Base-by-base conservation (phyloP, 495 filamentous ascomycete genomes). In the Evernia prunastri region DNA sequence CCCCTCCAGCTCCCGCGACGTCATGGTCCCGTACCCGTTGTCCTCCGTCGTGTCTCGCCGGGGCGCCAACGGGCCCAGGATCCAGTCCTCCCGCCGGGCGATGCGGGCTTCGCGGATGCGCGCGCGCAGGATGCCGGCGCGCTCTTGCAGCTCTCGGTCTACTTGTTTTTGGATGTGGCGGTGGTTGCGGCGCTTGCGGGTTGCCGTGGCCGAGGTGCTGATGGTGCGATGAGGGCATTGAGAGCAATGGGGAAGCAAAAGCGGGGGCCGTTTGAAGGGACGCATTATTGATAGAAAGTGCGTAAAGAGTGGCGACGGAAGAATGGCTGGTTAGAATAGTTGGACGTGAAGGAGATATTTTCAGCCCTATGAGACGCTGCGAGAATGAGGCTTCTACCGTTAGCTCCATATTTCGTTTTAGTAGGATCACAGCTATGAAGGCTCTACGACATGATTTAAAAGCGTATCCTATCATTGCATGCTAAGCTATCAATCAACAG, bases 41-140 rank as follows among this genome's bases (percentile, higher is more conserved):
- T 75, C 68, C 59, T 86, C 83, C 40, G 83, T 74, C 40, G 83
- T 74, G 76, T 94, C 86, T 62, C 86, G 80, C 66, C 84, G 82
- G 0, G 91, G 91, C 1, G 89, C 88, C 53, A 96, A 70, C 4
- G 86, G 81, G 3, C 92, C 91, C 63, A 91, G 73, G 61, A 87
- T 73, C 80, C 86, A 92, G 71, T 96, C 90, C 71, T 94, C 87
- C 15, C 62, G 62, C n/a, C 62, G 54, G 10, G 62, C n/a, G 27
- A 35, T 13, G 18, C 62, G 62, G 37, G 56, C 40, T 23, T 42
- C 31, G 56, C 4, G 40, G 23, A 59, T 23, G 31, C 62, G 56
- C 0, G n/a, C 10, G 23, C 62, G 62, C 25, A 64, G 29, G 15
- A 11, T 9, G 15, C 0, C 0, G 62, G 49, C 42, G 40, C 40